A percentile compares a stretch with the other conserved stretches of the same genome.
These are phyloP conservation scores for Salvia rosmarinus DNA, from an alignment of 257 asterid species.

Conservation along the genomic window DNA sequence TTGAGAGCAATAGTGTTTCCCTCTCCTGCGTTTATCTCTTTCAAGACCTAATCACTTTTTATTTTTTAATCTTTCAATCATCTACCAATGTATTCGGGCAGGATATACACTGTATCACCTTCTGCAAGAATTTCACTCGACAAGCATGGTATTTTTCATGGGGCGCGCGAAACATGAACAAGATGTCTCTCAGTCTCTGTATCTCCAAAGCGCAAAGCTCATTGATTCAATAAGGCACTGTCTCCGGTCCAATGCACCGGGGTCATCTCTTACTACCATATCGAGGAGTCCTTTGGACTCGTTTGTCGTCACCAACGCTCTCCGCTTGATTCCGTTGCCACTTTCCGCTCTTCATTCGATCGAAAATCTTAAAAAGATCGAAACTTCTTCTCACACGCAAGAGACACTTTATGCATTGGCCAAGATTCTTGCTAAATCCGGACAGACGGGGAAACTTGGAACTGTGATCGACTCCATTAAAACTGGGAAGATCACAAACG, in stretches of 20 bases:
- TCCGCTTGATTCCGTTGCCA: slow-evolving; percentile 81
- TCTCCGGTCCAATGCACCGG: slow-evolving; percentile 63
- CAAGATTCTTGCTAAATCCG: slow-evolving; percentile 75
- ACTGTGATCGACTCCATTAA: slow-evolving; percentile 71
- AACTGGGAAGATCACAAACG: slow-evolving; percentile 63
- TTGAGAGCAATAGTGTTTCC: background rate
- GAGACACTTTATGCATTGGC: slow-evolving; percentile 76
- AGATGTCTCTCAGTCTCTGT: slow-evolving; percentile 63
- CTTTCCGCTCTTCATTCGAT: slow-evolving; percentile 64
- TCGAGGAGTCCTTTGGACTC: slow-evolving; percentile 68
- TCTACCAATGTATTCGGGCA: slow-evolving; percentile 43
- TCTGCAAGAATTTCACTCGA: slow-evolving; percentile 35
- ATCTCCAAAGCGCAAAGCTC: slow-evolving; percentile 81
- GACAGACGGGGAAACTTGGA: slow-evolving; percentile 60
- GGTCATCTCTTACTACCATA: slow-evolving; percentile 51
- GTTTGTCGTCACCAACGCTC: slow-evolving; percentile 80
- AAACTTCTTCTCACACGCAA: slow-evolving; percentile 74
- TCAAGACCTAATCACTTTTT: background rate
- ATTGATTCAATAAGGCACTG: slow-evolving; percentile 80
- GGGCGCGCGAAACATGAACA: slow-evolving; percentile 50
- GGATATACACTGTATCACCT: slow-evolving; percentile 34
- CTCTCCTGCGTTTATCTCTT: background rate
- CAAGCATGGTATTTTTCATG: slow-evolving; percentile 51
- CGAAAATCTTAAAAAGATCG: slow-evolving; percentile 59
- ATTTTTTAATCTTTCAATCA: slow-evolving; percentile 20